A percentile compares a stretch with the other conserved stretches of the same genome.
These are phyloP conservation scores for Coemansia sp. DNA, from an alignment of 192 early-diverging fungal genomes.

Conservation along the genomic window DNA sequence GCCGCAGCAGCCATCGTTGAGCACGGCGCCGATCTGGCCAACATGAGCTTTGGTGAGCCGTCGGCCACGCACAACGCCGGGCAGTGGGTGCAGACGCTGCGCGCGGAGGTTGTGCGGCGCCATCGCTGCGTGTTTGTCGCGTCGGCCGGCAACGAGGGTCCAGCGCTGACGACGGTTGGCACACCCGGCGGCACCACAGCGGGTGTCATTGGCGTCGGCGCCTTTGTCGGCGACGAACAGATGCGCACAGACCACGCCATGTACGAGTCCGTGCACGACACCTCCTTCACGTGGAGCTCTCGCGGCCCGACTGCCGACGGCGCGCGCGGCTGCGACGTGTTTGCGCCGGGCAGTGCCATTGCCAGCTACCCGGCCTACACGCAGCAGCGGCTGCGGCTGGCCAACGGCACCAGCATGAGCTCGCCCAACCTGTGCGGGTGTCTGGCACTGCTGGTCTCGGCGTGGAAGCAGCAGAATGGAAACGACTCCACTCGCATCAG, in stretches of 20 bases:
- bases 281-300: slow-evolving; percentile 85
- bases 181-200: slow-evolving; percentile 78
- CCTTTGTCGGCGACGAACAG: slow-evolving; percentile 82
- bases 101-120: slow-evolving; percentile 82
- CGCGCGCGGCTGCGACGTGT: slow-evolving; percentile 74
- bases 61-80: slow-evolving; percentile 68
- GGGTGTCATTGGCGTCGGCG: slow-evolving; percentile 88
- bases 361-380: slow-evolving; percentile 86
- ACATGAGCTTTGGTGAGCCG: slow-evolving; percentile 92
- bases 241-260: slow-evolving; percentile 86
- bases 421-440: slow-evolving; percentile 91
- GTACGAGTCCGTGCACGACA: slow-evolving; percentile 74
- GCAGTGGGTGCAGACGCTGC: slow-evolving; percentile 78
- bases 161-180: slow-evolving; percentile 79
- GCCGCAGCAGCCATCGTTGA: slow-evolving; percentile 74
- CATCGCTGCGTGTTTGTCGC: slow-evolving; percentile 82
- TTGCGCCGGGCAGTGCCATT: slow-evolving; percentile 90
- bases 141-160: slow-evolving; percentile 91
- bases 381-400: slow-evolving; percentile 65
- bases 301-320: slow-evolving; percentile 88
- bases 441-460: slow-evolving; percentile 81
- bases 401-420: slow-evolving; percentile 96
- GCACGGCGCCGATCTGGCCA: slow-evolving; percentile 69
- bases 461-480: slow-evolving; percentile 60
- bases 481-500: slow-evolving; percentile 58